Percentiles rank a stretch among this genome's conserved stretches.
Conservation (phyloP, 2,329 filamentous ascomycete species). For the Fusarium albosuccineum region DNA sequence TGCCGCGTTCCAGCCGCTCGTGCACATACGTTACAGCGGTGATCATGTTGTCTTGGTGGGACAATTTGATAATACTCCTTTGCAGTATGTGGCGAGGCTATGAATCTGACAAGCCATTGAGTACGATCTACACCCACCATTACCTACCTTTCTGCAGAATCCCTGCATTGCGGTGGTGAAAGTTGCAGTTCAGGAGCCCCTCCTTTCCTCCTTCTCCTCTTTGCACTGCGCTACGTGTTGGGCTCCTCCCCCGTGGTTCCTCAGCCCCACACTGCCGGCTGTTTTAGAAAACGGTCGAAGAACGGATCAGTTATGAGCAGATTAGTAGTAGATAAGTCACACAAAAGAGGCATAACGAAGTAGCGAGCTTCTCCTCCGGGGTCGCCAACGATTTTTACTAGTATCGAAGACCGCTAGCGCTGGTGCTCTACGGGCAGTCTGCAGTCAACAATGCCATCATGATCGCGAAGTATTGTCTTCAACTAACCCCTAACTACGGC, state of each 20-base stretch:
- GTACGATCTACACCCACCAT: neutral
- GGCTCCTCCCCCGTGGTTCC: neutral
- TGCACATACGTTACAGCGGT: too few relatives aligned
- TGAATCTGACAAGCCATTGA: neutral
- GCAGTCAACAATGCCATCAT: neutral
- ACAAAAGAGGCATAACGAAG: slow-evolving; percentile 1
- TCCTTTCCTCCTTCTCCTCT: neutral
- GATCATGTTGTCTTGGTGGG: too few relatives aligned
- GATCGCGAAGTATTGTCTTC: neutral
- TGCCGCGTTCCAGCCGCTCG: too few relatives aligned
- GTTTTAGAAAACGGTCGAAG: neutral
- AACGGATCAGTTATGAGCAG: neutral
- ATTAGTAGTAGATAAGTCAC: neutral
- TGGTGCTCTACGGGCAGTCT: slow-evolving; percentile 2
- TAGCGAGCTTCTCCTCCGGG: slow-evolving; percentile 1
- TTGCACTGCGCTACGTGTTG: neutral
- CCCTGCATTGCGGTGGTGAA: neutral
- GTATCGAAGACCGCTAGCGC: slow-evolving; percentile 1
- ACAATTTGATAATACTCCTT: too few relatives aligned
- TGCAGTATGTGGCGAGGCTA: too few relatives aligned
- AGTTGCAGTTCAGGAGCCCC: slow-evolving; percentile 1
- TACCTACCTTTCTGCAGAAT: neutral
- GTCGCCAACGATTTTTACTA: neutral
- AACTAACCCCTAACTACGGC: neutral
- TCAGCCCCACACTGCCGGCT: neutral